Base-by-base conservation (phyloP, 2,329 filamentous ascomycete species). In the Plenodomus tracheiphilus region DNA sequence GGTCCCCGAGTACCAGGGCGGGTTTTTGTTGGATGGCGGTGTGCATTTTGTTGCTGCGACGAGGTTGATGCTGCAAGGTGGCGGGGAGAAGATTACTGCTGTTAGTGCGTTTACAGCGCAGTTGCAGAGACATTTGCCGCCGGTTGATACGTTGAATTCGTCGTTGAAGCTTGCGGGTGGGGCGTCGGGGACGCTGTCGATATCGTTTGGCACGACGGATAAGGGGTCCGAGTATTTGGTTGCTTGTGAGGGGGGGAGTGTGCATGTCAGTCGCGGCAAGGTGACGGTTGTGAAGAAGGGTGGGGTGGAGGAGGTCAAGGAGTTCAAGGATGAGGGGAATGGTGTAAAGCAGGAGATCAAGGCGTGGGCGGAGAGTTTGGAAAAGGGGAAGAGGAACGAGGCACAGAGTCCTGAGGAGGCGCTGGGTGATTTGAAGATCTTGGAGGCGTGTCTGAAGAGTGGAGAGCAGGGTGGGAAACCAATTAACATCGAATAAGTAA, bases 11-110 rank as follows among this genome's bases (percentile, higher is more conserved):
- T 82, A 89, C 65, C 87, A 91, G 70, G 89, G 88, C 46, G 88
- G 89, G 0, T 91, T 91, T 66, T 69, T 91, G 46, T 81, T 92
- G 2, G 88, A 92, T 63, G 87, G 83, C 13, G 88, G 89, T 37
- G 86, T 92, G 20, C 89, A 92, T 69, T 85, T 83, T 51, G 76
- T 85, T 6, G 88, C 88, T 7, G 84, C 74, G 0, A 77, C 86
- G 41, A 77, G 88, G 15, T 68, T 81, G 25, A 65, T 92, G 36
- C 73, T 91, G 2, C 44, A 50, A 75, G 77, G 16, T 52, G 64
- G 52, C 1, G 58, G 71, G 0, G 74, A 75, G 3, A 74, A 79
- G 39, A 72, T 77, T 8, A 73, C 72, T 11, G 74, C 71, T 28
- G 70, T 87, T 2, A 75, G 76, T 16, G 84, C 84, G 0, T 81